These are phyloP conservation scores for Dunaliella primolecta DNA, from an alignment of 139 green algal species.

Conservation along the genomic window DNA sequence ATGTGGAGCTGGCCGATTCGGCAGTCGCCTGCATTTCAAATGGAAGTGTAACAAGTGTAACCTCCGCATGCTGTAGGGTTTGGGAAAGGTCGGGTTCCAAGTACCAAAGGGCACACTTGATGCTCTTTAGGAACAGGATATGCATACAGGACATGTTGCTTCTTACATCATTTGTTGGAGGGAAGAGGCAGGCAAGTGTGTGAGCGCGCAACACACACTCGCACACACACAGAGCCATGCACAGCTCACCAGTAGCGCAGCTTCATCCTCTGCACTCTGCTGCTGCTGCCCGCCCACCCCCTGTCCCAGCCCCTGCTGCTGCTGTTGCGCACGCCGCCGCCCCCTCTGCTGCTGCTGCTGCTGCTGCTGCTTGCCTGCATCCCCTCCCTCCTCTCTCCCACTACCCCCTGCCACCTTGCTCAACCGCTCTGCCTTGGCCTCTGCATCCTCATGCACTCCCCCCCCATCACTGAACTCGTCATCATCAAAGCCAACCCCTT, in stretches of 20 bases:
- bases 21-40: too few relatives aligned
- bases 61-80: too few relatives aligned
- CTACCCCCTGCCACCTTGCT: background rate
- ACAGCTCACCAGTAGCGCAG: background rate
- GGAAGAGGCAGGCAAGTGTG: too few relatives aligned
- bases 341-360: slow-evolving; percentile 12
- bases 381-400: background rate
- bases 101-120: too few relatives aligned
- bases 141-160: background rate
- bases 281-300: background rate
- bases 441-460: slow-evolving; percentile 26
- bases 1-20: too few relatives aligned
- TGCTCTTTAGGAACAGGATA: too few relatives aligned
- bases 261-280: slow-evolving; percentile 9
- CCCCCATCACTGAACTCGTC: background rate
- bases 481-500: background rate
- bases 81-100: too few relatives aligned
- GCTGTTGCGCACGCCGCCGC: slow-evolving; percentile 8
- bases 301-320: background rate
- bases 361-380: background rate
- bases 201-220: too few relatives aligned
- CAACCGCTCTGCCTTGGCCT: slow-evolving; percentile 39
- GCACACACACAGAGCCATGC: too few relatives aligned
- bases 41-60: too few relatives aligned
- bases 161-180: background rate